These are phyloP conservation scores for Nakazawaea laoshanensis DNA, from an alignment of 805 yeast species.

Conservation along the genomic window DNA sequence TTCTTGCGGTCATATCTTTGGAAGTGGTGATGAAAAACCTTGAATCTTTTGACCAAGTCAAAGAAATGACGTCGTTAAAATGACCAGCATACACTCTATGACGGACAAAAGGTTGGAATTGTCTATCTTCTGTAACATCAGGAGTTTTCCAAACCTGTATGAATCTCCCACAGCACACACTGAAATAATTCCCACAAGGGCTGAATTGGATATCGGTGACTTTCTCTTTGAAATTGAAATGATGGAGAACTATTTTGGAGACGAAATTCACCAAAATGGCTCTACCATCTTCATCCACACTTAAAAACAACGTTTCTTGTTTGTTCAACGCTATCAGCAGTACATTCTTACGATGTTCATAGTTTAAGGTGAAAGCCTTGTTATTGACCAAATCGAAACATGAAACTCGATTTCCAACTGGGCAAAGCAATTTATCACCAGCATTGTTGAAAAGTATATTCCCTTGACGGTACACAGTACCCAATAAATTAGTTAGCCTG, in stretches of 20 bases:
- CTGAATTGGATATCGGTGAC: constrained; percentile 75
- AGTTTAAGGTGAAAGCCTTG: constrained; percentile 80
- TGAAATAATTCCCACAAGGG: constrained; percentile 83
- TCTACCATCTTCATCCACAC: constrained; percentile 88
- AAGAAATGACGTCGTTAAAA: constrained; percentile 66
- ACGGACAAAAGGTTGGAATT: constrained; percentile 93
- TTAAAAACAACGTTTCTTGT: constrained; percentile 69
- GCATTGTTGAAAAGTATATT: constrained; percentile 79
- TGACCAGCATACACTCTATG: constrained; percentile 91
- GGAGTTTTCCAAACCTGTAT: constrained; percentile 95
- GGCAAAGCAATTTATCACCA: constrained; percentile 76
- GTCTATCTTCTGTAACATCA: constrained; percentile 68
- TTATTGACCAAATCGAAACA: constrained; percentile 82
- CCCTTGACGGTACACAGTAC: constrained; percentile 94
- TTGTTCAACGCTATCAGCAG: constrained; percentile 72
- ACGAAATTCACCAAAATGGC: constrained; percentile 84
- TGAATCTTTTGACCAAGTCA: constrained; percentile 88
- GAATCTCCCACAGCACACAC: constrained; percentile 74
- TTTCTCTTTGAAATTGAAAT: constrained; percentile 82
- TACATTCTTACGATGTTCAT: constrained; percentile 86
- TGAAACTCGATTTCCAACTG: constrained; percentile 90
- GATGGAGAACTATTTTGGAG: constrained; percentile 80
- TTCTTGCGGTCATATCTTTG: constrained; percentile 81
- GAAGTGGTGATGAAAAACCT: constrained; percentile 81
- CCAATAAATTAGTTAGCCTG: constrained; percentile 79